These are phyloP conservation scores for Erysimum pusillum DNA, from an alignment of 441 rosid genomes.

Conservation along the genomic window DNA sequence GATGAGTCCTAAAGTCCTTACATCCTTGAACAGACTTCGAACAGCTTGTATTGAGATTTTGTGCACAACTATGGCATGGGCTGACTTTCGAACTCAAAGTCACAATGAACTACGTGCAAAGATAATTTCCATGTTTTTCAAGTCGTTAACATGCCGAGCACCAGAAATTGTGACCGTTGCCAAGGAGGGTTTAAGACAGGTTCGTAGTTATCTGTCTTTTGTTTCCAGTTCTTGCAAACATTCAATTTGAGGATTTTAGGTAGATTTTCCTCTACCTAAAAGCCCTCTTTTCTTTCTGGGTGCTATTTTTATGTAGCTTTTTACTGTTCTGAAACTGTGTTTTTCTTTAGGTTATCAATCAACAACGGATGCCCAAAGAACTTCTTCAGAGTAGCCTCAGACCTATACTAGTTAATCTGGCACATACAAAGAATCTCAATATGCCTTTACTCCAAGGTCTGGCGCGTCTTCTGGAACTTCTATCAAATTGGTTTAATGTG, in stretches of 20 bases:
- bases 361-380: conserved; percentile 98
- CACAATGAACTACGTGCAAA: conserved; percentile 91
- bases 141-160: conserved; percentile 90
- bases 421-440: conserved; percentile 97
- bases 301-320: conserved; percentile 16
- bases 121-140: conserved; percentile 99
- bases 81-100: conserved; percentile 88
- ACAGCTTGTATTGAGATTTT: conserved; percentile 97
- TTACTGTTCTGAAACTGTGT: conserved; percentile 33
- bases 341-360: conserved; percentile 84
- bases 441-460: conserved; percentile 99
- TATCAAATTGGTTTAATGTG: conserved; percentile 98
- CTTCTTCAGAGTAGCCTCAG: conserved; percentile 98
- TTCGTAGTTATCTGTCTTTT: conserved; percentile 49
- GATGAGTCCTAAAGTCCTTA: conserved; percentile 86
- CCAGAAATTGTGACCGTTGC: conserved; percentile 99
- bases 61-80: conserved; percentile 99
- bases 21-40: conserved; percentile 87
- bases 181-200: conserved; percentile 99
- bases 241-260: conserved; percentile 18
- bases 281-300: conserved; percentile 34
- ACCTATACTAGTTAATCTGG: conserved; percentile 96
- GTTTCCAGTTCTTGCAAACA: conserved; percentile 13
- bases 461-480: conserved; percentile 97
- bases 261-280: conserved; percentile 27